phyloP scores from a whole-genome alignment of 2,329 filamentous ascomycete species.

The Aspergillus pseudoterreus region DNA sequence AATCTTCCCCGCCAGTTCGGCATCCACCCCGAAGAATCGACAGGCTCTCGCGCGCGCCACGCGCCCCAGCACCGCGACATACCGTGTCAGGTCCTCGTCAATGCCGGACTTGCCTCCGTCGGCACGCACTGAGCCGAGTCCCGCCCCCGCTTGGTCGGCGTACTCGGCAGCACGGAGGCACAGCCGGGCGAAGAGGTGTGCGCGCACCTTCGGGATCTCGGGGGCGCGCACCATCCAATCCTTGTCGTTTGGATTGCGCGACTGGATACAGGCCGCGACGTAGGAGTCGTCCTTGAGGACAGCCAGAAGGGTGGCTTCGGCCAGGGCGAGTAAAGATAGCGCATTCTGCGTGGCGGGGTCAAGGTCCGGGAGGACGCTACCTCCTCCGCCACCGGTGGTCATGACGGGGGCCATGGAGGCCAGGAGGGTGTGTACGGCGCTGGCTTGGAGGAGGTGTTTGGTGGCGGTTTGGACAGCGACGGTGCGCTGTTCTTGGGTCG shows the following conservation, averaged over 20 bases:
- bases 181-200: conserved; percentile 79
- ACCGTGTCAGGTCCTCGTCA: conserved; percentile 64
- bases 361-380: conserved; percentile 41
- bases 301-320: conserved; percentile 84
- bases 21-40: conserved; percentile 85
- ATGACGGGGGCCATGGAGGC: conserved; percentile 49
- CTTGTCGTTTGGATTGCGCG: conserved; percentile 74
- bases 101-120: conserved; percentile 38
- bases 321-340: conserved; percentile 60
- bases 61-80: conserved; percentile 69
- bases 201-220: conserved; percentile 81
- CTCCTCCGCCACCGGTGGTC: conserved; percentile 3
- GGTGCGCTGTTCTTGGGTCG: conserved; percentile 64
- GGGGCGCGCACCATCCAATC: conserved; percentile 97
- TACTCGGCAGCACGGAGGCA: conserved; percentile 88
- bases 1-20: conserved; percentile 75
- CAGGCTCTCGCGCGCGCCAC: conserved; percentile 81
- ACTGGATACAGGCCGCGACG: conserved; percentile 73
- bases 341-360: conserved; percentile 40
- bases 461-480: conserved; percentile 70
- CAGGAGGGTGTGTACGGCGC: conserved; percentile 73
- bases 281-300: conserved; percentile 95
- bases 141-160: conserved; percentile 65
- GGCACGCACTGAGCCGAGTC: conserved; percentile 39
- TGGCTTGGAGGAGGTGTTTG: conserved; percentile 71